Conservation (phyloP, 192 early-diverging fungal species). For the Coemansia sp. region DNA sequence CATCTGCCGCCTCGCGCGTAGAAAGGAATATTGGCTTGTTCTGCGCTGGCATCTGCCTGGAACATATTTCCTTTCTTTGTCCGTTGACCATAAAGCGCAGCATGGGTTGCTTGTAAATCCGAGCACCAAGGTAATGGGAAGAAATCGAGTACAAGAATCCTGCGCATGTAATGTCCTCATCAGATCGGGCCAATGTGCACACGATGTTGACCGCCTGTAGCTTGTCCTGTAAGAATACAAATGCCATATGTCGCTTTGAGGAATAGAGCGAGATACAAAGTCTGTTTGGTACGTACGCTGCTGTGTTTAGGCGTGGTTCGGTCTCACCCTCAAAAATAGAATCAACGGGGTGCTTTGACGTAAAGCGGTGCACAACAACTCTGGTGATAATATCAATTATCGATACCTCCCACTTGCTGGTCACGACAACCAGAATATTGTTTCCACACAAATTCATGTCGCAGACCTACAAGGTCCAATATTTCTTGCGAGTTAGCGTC, state of each 20-base stretch:
- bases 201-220: not conserved
- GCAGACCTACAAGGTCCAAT: not conserved
- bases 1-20: not conserved
- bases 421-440: conserved; percentile 7
- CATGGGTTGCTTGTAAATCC: too few species aligned
- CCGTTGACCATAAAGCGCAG: not conserved
- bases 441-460: conserved; percentile 15
- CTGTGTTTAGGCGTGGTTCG: not conserved
- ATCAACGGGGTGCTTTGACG: not conserved
- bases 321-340: not conserved
- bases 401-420: conserved; percentile 10
- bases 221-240: not conserved
- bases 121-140: not conserved
- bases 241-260: not conserved
- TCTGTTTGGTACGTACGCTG: not conserved
- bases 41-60: not conserved
- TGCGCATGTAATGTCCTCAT: not conserved
- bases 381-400: conserved; percentile 4
- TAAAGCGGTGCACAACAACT: not conserved
- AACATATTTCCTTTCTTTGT: not conserved
- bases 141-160: not conserved
- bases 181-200: not conserved
- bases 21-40: not conserved
- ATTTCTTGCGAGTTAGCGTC: not conserved
- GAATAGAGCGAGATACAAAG: not conserved